A percentile compares a stretch with the other conserved stretches of the same genome.
phyloP scores from a whole-genome alignment of 2,329 filamentous ascomycete genomes.

The Monilinia aucupariae region DNA sequence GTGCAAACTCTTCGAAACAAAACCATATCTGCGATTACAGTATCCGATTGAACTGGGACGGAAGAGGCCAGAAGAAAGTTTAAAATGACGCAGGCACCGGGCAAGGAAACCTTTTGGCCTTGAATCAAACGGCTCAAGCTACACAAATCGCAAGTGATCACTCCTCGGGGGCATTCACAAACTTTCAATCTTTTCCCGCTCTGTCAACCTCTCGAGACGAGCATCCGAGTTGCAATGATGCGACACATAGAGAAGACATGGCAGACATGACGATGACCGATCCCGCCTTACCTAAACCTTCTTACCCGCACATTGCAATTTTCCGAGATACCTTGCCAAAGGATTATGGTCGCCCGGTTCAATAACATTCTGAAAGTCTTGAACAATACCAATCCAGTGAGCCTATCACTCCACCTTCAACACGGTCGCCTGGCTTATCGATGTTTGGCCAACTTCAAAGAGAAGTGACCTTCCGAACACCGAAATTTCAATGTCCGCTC shows the following conservation, averaged over 20 bases:
- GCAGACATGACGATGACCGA: slow-evolving; percentile 22
- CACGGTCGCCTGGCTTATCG: slow-evolving; percentile 12
- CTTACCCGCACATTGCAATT: slow-evolving; percentile 13
- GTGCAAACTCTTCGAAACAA: slow-evolving; percentile 66
- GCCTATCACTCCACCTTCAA: slow-evolving; percentile 14
- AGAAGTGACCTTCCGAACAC: slow-evolving; percentile 18
- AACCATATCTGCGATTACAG: slow-evolving; percentile 75
- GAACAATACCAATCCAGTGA: slow-evolving; percentile 24
- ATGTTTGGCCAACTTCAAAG: slow-evolving; percentile 18
- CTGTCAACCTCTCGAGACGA: neutral
- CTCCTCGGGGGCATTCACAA: neutral
- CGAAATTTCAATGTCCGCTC: slow-evolving; percentile 22
- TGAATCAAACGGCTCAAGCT: neutral
- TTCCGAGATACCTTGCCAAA: slow-evolving; percentile 9
- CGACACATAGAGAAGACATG: neutral
- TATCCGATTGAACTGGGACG: slow-evolving; percentile 76
- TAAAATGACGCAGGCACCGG: slow-evolving; percentile 26
- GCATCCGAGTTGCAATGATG: no score
- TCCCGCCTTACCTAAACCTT: slow-evolving; percentile 19
- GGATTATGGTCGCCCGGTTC: slow-evolving; percentile 10
- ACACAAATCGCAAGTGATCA: neutral
- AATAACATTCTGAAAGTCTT: slow-evolving; percentile 26
- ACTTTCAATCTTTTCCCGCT: neutral
- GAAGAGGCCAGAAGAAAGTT: slow-evolving; percentile 56
- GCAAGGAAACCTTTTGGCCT: slow-evolving; percentile 21